phyloP scores from a whole-genome alignment of 1,284 basidiomycete genomes.

The Rhodotorula sp. region DNA sequence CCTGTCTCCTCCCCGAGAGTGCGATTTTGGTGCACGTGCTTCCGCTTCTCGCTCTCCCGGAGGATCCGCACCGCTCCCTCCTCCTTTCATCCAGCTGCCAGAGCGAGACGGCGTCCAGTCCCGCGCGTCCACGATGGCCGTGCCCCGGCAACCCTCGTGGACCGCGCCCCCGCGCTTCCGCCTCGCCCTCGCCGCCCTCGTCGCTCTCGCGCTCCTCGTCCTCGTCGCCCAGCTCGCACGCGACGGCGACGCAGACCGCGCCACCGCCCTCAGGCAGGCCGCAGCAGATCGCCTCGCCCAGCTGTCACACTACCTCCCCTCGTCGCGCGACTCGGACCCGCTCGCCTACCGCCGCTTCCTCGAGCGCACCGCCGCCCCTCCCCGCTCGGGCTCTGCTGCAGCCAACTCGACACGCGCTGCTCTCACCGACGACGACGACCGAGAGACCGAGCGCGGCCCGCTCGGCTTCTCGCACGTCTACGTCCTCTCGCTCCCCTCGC shows the following conservation, averaged over 20 bases:
- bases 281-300: background rate
- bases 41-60: too few species aligned
- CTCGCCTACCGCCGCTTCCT: conserved; percentile 36
- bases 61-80: too few species aligned
- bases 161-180: background rate
- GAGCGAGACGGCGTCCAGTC: too few species aligned
- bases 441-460: too few species aligned
- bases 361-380: conserved; percentile 35
- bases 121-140: too few species aligned
- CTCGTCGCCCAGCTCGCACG: background rate
- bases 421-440: too few species aligned
- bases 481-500: conserved; percentile 45
- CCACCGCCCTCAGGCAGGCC: background rate
- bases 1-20: too few species aligned
- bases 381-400: too few species aligned
- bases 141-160: too few species aligned
- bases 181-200: background rate
- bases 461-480: conserved; percentile 32
- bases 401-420: conserved; percentile 30
- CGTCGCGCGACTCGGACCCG: background rate
- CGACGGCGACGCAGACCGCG: background rate
- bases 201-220: background rate
- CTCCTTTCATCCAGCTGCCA: too few species aligned
- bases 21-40: too few species aligned
- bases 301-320: background rate